phyloP scores from a whole-genome alignment of 805 yeast genomes.

The Lipomyces sp. region DNA sequence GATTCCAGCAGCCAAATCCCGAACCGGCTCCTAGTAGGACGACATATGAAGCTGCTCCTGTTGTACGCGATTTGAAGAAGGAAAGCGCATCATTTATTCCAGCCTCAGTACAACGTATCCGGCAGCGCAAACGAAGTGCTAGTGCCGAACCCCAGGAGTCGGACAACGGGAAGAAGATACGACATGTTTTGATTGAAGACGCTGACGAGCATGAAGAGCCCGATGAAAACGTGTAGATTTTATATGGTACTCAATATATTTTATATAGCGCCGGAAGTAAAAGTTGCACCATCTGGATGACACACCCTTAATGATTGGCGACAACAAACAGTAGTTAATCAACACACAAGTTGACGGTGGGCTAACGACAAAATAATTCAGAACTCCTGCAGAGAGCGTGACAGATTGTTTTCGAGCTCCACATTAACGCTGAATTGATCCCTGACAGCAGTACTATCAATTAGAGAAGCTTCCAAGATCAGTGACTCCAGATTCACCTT shows the following conservation, averaged over 20 bases:
- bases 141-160: not conserved
- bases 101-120: slow-evolving; percentile 32
- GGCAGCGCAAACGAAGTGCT: slow-evolving; percentile 8
- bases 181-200: slow-evolving; percentile 15
- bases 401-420: not conserved
- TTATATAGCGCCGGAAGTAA: not conserved
- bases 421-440: not conserved
- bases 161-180: slow-evolving; percentile 5
- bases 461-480: not conserved
- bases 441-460: not conserved
- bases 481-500: not conserved
- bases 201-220: slow-evolving; percentile 11
- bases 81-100: slow-evolving; percentile 39
- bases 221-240: not conserved
- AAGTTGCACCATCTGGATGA: too few relatives aligned
- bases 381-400: not conserved
- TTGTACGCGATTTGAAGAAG: slow-evolving; percentile 37
- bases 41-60: slow-evolving; percentile 41
- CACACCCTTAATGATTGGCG: too few relatives aligned
- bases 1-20: slow-evolving; percentile 10
- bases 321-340: not conserved
- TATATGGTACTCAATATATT: not conserved
- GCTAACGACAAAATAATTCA: not conserved
- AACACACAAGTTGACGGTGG: not conserved
- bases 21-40: slow-evolving; percentile 15